A percentile compares a stretch with the other conserved stretches of the same genome.
Evolutionary conservation across 345 rosid genomes (phyloP).

Genomic region (Pistacia vera): DNA sequence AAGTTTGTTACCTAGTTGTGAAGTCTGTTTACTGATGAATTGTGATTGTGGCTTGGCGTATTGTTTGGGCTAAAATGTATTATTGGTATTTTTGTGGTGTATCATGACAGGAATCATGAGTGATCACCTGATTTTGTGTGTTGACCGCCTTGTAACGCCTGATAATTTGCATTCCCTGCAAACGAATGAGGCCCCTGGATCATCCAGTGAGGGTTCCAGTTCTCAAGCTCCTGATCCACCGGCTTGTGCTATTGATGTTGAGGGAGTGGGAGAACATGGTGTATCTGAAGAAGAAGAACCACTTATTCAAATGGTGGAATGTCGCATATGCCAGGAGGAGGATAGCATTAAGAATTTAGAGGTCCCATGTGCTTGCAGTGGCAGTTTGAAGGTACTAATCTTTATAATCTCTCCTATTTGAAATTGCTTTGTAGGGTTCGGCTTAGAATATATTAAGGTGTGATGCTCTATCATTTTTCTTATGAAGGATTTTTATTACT

Average conservation of each 20-base stretch:
- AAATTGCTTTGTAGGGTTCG: background rate
- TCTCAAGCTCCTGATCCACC: constrained; percentile 34
- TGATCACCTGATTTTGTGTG: constrained; percentile 71
- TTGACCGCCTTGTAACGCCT: constrained; percentile 61
- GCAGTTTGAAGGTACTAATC: constrained; percentile 84
- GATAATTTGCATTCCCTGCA: constrained; percentile 37
- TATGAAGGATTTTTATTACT: background rate
- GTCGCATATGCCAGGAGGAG: constrained; percentile 99
- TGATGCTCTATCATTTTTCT: background rate
- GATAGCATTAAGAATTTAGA: constrained; percentile 72
- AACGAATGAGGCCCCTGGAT: constrained; percentile 27
- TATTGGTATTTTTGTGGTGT: constrained; percentile 9
- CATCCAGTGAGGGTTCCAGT: constrained; percentile 43
- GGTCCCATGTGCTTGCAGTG: constrained; percentile 90
- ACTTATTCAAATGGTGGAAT: constrained; percentile 73
- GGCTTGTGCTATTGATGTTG: constrained; percentile 31
- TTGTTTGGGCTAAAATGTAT: constrained; percentile 7
- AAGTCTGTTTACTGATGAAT: constrained; percentile 12
- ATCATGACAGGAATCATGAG: constrained; percentile 44
- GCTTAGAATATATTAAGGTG: background rate
- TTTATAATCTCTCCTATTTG: background rate
- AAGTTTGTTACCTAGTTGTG: background rate
- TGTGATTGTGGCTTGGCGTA: constrained; percentile 4
- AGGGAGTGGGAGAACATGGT: constrained; percentile 30
- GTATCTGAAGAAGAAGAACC: constrained; percentile 58